Evolutionary conservation across 805 yeast genomes (phyloP), one percentile per base, ranked within the genome.

Genomic region (Millerozyma miso): DNA sequence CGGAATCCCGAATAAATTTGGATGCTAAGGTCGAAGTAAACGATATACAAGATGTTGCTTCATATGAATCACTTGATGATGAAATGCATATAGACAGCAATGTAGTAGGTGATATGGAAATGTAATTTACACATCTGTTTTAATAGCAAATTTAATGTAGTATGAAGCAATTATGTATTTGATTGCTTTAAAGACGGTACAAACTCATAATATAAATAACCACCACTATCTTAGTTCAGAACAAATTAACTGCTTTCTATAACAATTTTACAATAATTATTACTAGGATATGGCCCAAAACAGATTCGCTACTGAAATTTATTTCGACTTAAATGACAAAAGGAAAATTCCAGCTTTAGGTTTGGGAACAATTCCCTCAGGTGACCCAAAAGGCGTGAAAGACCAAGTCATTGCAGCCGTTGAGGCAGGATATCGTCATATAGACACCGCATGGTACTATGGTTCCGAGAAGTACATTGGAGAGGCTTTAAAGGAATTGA

Each of bases 281-380:
- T 26, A 26, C 2, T 15, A 16, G 16, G 32, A 19, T 20, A 41
- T 41, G 38, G 31, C 40, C 4, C 43, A 35, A 19, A 13, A 38
- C 17, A 32, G 47, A 37, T 51, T 51, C 26, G 65, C 69, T 6
- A 71, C 75, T 2, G 68, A 63, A 36, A 60, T 71, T 23, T 52
- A 56, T 19, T 70, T 77, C 49, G 67, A 65, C 5, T 68, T 85
- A 33, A 77, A 77, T 61, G 76, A 80, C 51, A 88, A 88, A 15
- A 60, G 65, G 36, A 56, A 53, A 26, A 77, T 85, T 43, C 91
- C 91, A 3, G 82, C 82, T 2, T 56, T 84, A 33, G 90, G 87
- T 0, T 67, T 85, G 31, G 93, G 93, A 10, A 66, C 70, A 14
- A 65, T 63, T 2, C 59, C 67, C 4, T 53, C 67, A 4, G 56